Percentiles rank a stretch among this genome's conserved stretches.
Evolutionary conservation across 345 rosid species (phyloP).

Genomic region (Streptanthus diversifolius): DNA sequence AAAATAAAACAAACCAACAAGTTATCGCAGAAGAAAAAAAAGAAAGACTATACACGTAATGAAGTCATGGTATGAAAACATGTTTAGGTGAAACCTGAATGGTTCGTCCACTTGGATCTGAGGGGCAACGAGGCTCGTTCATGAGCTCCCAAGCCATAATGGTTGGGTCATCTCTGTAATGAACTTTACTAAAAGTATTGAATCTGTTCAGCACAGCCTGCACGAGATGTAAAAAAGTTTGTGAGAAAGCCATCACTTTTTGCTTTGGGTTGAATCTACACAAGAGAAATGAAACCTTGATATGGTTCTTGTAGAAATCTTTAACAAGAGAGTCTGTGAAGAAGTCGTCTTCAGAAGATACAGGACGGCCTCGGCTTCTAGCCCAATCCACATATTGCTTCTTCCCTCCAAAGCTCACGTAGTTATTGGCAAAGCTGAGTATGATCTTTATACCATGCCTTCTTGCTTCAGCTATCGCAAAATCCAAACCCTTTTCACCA

Average conservation of each 20-base stretch:
- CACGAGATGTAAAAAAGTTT: background rate
- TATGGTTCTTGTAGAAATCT: slow-evolving; percentile 75
- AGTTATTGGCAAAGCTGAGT: slow-evolving; percentile 71
- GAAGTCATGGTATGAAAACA: background rate
- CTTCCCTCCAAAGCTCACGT: slow-evolving; percentile 78
- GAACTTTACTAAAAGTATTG: slow-evolving; percentile 66
- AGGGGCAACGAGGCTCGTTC: slow-evolving; percentile 92
- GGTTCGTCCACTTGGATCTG: slow-evolving; percentile 77
- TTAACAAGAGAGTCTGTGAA: slow-evolving; percentile 69
- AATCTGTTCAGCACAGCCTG: slow-evolving; percentile 74
- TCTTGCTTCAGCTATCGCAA: slow-evolving; percentile 87
- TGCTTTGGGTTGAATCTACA: background rate
- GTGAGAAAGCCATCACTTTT: background rate
- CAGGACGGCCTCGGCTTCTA: slow-evolving; percentile 57
- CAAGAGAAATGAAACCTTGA: slow-evolving; percentile 47
- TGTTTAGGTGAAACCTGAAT: slow-evolving; percentile 59
- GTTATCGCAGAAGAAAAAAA: background rate
- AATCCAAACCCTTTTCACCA: slow-evolving; percentile 75
- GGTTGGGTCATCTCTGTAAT: slow-evolving; percentile 84
- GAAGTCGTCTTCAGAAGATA: slow-evolving; percentile 81
- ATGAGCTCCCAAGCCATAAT: slow-evolving; percentile 99
- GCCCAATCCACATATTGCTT: slow-evolving; percentile 85
- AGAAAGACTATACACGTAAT: background rate
- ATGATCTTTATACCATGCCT: slow-evolving; percentile 65
- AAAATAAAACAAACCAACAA: background rate